A percentile compares a stretch with the other conserved stretches of the same genome.
These are phyloP conservation scores for Carallia pectinifolia DNA, from an alignment of 345 rosid genomes.

Conservation along the genomic window DNA sequence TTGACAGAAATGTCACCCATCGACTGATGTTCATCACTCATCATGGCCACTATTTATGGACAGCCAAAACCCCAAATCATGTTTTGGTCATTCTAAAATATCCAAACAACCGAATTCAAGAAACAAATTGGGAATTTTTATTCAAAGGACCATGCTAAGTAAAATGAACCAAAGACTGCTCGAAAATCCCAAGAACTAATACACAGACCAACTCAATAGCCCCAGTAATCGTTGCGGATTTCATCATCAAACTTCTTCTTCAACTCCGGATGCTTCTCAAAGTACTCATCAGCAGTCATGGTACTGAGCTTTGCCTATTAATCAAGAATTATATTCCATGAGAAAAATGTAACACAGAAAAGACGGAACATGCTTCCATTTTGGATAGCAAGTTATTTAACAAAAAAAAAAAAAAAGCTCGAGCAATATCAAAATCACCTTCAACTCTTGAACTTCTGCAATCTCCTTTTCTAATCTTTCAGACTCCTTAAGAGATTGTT, in stretches of 20 bases:
- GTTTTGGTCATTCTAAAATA: neutral
- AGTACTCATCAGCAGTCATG: constrained; percentile 98
- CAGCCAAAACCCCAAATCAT: neutral
- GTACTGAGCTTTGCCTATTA: constrained; percentile 87
- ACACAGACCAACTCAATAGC: constrained; percentile 37
- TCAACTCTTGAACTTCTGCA: constrained; percentile 77
- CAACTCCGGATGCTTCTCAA: constrained; percentile 90
- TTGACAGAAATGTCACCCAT: neutral
- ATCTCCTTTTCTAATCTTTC: constrained; percentile 83
- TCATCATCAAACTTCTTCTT: constrained; percentile 95
- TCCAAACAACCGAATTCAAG: neutral
- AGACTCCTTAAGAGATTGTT: constrained; percentile 78
- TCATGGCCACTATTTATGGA: neutral
- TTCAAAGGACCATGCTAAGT: neutral
- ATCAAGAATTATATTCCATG: neutral
- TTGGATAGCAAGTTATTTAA: neutral
- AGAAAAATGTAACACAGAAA: neutral
- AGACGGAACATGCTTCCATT: neutral
- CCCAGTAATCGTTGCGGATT: constrained; percentile 94
- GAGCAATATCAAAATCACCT: constrained; percentile 40
- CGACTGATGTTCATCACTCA: neutral
- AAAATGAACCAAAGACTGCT: neutral
- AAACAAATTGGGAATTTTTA: neutral
- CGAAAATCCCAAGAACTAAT: neutral
- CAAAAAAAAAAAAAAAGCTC: neutral